Percentiles rank a stretch among this genome's conserved stretches.
phyloP scores from a whole-genome alignment of 164 flowering plant species.

The Dillenia suffruticosa region DNA sequence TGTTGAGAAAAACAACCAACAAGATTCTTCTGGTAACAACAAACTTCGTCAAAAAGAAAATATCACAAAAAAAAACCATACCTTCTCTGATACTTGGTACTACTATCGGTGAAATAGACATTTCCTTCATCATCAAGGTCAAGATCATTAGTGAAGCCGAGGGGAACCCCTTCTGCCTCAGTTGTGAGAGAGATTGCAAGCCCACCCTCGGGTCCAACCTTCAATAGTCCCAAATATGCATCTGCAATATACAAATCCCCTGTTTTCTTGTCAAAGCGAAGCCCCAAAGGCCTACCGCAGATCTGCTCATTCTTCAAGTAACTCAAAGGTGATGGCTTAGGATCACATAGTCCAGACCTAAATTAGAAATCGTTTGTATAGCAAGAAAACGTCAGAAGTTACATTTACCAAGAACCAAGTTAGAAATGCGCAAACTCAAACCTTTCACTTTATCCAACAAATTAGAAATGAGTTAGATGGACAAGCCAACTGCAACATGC shows the following conservation, averaged over 20 bases:
- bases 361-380: background rate
- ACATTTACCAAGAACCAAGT: too few species aligned
- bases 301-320: slow-evolving; percentile 85
- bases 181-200: slow-evolving; percentile 61
- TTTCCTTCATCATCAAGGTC: slow-evolving; percentile 89
- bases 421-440: too few species aligned
- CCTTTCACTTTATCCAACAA: too few species aligned
- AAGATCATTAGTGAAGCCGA: slow-evolving; percentile 81
- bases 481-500: too few species aligned
- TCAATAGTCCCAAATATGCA: slow-evolving; percentile 92
- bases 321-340: slow-evolving; percentile 56
- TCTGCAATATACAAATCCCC: slow-evolving; percentile 93
- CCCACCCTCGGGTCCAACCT: slow-evolving; percentile 95
- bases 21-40: too few species aligned
- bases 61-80: slow-evolving; percentile 11
- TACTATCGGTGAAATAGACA: slow-evolving; percentile 92
- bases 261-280: slow-evolving; percentile 80
- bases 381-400: too few species aligned
- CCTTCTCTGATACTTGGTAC: slow-evolving; percentile 80
- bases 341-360: slow-evolving; percentile 67
- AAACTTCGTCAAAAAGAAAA: background rate
- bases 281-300: slow-evolving; percentile 94
- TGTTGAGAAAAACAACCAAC: too few species aligned
- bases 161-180: slow-evolving; percentile 82
- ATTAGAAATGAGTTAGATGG: too few species aligned